Conservation (phyloP, 345 rosid species). For the Salix exigua region DNA sequence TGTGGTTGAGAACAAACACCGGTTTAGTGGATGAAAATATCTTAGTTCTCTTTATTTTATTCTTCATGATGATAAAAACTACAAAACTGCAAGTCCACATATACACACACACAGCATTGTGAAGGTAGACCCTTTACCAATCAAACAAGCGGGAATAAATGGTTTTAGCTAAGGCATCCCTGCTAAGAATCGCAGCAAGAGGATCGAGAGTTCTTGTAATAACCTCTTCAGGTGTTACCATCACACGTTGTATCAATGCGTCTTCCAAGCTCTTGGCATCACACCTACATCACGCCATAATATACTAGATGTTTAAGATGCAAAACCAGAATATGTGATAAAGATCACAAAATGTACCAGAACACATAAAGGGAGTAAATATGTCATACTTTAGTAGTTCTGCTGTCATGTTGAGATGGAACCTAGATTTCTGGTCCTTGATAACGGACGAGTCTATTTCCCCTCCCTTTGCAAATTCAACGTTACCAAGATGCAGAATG, state of each 20-base stretch:
- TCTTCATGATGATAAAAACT: too few relatives aligned
- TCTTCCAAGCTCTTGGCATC: conserved; percentile 86
- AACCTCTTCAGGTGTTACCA: conserved; percentile 99
- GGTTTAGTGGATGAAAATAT: neutral
- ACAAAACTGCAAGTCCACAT: too few relatives aligned
- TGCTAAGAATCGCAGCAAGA: conserved; percentile 70
- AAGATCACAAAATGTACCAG: conserved; percentile 13
- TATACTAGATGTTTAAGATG: conserved; percentile 13
- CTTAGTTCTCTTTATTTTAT: neutral
- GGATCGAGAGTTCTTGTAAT: conserved; percentile 97
- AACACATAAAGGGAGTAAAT: conserved; percentile 9
- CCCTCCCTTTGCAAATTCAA: conserved; percentile 85
- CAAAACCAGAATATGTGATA: conserved; percentile 4
- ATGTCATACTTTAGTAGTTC: conserved; percentile 77
- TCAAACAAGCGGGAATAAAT: conserved; percentile 95
- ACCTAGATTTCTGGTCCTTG: conserved; percentile 86
- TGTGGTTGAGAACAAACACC: conserved; percentile 1
- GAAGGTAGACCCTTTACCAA: conserved; percentile 53
- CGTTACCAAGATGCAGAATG: conserved; percentile 87
- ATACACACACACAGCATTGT: neutral
- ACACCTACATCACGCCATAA: conserved; percentile 49
- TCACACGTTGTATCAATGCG: conserved; percentile 95
- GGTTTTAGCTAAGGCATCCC: conserved; percentile 98
- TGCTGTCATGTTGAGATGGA: conserved; percentile 74
- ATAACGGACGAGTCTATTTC: conserved; percentile 88